phyloP scores from a whole-genome alignment of 805 yeast genomes.

The Myxozyma neotropica region DNA sequence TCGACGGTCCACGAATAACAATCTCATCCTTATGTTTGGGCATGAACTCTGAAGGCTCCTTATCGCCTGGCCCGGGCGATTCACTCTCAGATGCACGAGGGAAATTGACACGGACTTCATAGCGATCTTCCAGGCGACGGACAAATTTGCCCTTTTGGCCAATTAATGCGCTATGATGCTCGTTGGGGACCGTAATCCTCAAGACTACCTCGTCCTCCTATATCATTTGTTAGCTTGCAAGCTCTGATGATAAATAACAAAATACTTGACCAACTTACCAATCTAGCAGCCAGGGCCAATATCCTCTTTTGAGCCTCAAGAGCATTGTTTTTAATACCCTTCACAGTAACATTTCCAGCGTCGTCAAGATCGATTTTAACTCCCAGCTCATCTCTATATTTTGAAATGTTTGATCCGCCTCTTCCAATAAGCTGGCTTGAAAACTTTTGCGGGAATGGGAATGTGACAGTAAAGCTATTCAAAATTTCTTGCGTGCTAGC shows the following conservation, averaged over 20 bases:
- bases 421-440: slow-evolving; percentile 87
- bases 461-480: slow-evolving; percentile 49
- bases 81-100: slow-evolving; percentile 49
- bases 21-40: slow-evolving; percentile 56
- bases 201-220: slow-evolving; percentile 71
- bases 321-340: slow-evolving; percentile 79
- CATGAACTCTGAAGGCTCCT: slow-evolving; percentile 22
- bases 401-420: slow-evolving; percentile 73
- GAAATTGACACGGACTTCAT: slow-evolving; percentile 77
- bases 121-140: slow-evolving; percentile 83
- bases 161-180: slow-evolving; percentile 77
- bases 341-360: slow-evolving; percentile 57
- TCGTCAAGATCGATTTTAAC: slow-evolving; percentile 75
- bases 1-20: slow-evolving; percentile 82
- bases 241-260: not conserved
- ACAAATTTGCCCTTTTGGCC: slow-evolving; percentile 83
- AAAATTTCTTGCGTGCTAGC: slow-evolving; percentile 54
- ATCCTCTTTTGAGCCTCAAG: slow-evolving; percentile 69
- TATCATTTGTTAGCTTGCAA: not conserved
- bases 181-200: slow-evolving; percentile 68
- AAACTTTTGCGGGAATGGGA: slow-evolving; percentile 66
- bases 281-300: slow-evolving; percentile 60
- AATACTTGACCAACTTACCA: slow-evolving; percentile 42
- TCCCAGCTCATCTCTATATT: slow-evolving; percentile 70
- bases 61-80: slow-evolving; percentile 1